Evolutionary conservation across 2,329 filamentous ascomycete species (phyloP).

Genomic region (Fusarium begoniae): DNA sequence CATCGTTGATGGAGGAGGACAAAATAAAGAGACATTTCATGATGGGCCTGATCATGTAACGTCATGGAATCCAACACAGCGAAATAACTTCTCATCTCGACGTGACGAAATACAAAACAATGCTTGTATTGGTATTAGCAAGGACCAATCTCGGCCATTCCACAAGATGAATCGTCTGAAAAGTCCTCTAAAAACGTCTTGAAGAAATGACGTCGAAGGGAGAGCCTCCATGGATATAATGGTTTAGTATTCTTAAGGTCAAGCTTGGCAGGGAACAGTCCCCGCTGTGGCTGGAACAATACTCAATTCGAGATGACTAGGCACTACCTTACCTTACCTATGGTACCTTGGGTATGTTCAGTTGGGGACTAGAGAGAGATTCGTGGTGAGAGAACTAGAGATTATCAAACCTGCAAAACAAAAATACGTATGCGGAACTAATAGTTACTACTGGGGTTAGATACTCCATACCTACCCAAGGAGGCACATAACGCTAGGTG

Average conservation of each 20-base stretch:
- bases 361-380: not conserved
- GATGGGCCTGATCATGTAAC: not conserved
- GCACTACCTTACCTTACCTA: not conserved
- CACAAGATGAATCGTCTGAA: not conserved
- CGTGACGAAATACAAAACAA: not conserved
- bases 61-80: not conserved
- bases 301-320: not conserved
- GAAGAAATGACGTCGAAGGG: conserved; percentile 16
- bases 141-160: not conserved
- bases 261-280: not conserved
- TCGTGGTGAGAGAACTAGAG: not conserved
- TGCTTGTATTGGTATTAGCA: not conserved
- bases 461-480: not conserved
- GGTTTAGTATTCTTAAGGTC: not conserved
- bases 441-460: not conserved
- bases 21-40: conserved; percentile 22
- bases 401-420: too few relatives aligned
- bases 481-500: not conserved
- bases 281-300: conserved; percentile 19
- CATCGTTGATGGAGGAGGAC: not conserved
- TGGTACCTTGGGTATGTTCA: not conserved
- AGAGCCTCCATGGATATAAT: not conserved
- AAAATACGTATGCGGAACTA: too few relatives aligned
- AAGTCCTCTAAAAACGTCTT: not conserved
- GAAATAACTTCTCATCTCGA: not conserved